phyloP scores from a whole-genome alignment of 192 early-diverging fungal genomes.

The Allomyces macrogynus region DNA sequence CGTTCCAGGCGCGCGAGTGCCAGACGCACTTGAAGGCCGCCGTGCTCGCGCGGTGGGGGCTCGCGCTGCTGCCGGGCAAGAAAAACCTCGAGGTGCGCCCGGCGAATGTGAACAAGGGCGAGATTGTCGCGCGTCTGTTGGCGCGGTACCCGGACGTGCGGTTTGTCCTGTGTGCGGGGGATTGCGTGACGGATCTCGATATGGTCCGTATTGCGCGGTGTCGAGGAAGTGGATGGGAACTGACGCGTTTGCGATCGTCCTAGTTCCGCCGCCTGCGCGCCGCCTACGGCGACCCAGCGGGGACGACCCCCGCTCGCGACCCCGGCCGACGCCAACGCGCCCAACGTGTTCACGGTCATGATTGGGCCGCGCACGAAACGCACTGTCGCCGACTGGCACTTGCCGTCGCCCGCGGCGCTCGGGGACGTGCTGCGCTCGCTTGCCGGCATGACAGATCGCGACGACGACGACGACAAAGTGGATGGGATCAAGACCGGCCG shows the following conservation, averaged over 20 bases:
- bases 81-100: constrained; percentile 92
- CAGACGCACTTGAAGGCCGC: constrained; percentile 85
- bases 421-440: background rate
- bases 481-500: no score
- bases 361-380: background rate
- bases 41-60: constrained; percentile 75
- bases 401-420: background rate
- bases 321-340: background rate
- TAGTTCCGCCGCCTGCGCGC: no score
- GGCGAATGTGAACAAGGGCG: constrained; percentile 86
- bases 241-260: no score
- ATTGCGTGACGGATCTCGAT: constrained; percentile 94
- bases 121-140: constrained; percentile 78
- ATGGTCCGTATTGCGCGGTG: constrained; percentile 47
- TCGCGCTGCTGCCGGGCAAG: constrained; percentile 87
- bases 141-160: constrained; percentile 40
- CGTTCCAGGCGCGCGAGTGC: constrained; percentile 94
- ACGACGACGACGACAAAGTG: no score
- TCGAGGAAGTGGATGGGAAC: no score
- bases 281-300: no score
- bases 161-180: constrained; percentile 89
- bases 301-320: no score
- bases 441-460: no score
- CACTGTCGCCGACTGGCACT: background rate
- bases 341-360: background rate